Conservation (phyloP, 192 early-diverging fungal genomes). For the Gorgonomyces haynaldii region DNA sequence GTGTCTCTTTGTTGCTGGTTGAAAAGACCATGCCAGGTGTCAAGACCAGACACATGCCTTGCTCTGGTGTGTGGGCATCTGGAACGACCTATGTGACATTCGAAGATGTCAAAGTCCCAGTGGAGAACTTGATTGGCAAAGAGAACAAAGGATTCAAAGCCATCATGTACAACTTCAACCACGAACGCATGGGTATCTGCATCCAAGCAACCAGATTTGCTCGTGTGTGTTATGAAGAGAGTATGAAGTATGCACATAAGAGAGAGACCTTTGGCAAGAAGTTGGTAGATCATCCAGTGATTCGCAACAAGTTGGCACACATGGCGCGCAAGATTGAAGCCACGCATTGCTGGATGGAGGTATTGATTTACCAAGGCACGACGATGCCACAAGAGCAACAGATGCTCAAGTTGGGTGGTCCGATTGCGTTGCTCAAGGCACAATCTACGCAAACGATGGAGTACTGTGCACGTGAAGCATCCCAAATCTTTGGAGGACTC, state of each 20-base stretch:
- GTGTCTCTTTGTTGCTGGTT: slow-evolving; percentile 62
- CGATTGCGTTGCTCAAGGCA: slow-evolving; percentile 76
- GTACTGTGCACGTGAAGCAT: slow-evolving; percentile 76
- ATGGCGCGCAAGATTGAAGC: slow-evolving; percentile 79
- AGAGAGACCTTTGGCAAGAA: slow-evolving; percentile 80
- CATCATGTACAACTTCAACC: slow-evolving; percentile 37
- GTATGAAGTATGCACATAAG: slow-evolving; percentile 71
- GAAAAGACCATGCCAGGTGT: slow-evolving; percentile 60
- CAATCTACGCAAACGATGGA: slow-evolving; percentile 79
- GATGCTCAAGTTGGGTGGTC: slow-evolving; percentile 68
- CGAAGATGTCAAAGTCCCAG: slow-evolving; percentile 80
- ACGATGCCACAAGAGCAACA: slow-evolving; percentile 55
- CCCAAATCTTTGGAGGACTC: slow-evolving; percentile 85
- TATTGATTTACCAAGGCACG: slow-evolving; percentile 57
- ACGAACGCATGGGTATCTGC: slow-evolving; percentile 64
- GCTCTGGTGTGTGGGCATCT: slow-evolving; percentile 70
- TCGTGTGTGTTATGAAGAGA: slow-evolving; percentile 76
- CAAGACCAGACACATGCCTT: slow-evolving; percentile 69
- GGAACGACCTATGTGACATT: slow-evolving; percentile 71
- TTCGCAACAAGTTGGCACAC: slow-evolving; percentile 55
- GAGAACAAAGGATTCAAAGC: slow-evolving; percentile 76
- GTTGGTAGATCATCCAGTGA: slow-evolving; percentile 74
- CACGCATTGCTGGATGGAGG: slow-evolving; percentile 74
- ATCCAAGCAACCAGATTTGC: slow-evolving; percentile 78
- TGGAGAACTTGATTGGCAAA: slow-evolving; percentile 71